Evolutionary conservation across 2,329 filamentous ascomycete species (phyloP).

Genomic region (Pseudogymnoascus sp.): DNA sequence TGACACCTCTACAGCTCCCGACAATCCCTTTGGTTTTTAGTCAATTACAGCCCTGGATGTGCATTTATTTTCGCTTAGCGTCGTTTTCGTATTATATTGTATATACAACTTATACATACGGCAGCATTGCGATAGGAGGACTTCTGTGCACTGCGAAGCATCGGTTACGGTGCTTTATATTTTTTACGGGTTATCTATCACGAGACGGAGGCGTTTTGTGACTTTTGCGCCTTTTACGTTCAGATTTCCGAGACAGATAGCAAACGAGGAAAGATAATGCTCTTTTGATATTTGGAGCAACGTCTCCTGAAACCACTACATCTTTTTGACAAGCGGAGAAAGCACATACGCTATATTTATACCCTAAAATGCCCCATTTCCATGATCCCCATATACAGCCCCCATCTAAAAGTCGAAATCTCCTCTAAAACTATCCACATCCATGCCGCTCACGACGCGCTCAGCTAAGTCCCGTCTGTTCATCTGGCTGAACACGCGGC

Average conservation of each 20-base stretch:
- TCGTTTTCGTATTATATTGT: conserved; percentile 10
- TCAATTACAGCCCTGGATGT: conserved; percentile 2
- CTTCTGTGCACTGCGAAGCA: conserved; percentile 1
- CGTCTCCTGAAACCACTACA: not conserved
- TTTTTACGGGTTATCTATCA: not conserved
- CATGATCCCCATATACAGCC: not conserved
- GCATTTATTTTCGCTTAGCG: conserved; percentile 8
- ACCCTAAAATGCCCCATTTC: not conserved
- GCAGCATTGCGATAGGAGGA: conserved; percentile 4
- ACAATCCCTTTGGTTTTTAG: conserved; percentile 65
- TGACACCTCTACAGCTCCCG: conserved; percentile 43
- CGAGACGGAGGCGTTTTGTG: not conserved
- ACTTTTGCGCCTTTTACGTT: conserved; percentile 6
- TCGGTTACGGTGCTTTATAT: conserved; percentile 5
- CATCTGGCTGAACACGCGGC: conserved; percentile 96
- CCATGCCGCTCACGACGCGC: conserved; percentile 79
- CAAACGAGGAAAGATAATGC: conserved; percentile 5
- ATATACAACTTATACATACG: conserved; percentile 5
- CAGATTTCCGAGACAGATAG: conserved; percentile 8
- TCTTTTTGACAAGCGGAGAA: conserved; percentile 1
- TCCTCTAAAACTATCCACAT: conserved; percentile 78
- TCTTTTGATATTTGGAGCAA: conserved; percentile 5
- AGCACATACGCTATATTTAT: conserved; percentile 7
- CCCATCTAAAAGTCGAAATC: conserved; percentile 72
- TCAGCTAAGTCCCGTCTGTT: conserved; percentile 79